Evolutionary conservation across 176 grass and related monocot species (phyloP).

Genomic region (Alloteropsis semialata): DNA sequence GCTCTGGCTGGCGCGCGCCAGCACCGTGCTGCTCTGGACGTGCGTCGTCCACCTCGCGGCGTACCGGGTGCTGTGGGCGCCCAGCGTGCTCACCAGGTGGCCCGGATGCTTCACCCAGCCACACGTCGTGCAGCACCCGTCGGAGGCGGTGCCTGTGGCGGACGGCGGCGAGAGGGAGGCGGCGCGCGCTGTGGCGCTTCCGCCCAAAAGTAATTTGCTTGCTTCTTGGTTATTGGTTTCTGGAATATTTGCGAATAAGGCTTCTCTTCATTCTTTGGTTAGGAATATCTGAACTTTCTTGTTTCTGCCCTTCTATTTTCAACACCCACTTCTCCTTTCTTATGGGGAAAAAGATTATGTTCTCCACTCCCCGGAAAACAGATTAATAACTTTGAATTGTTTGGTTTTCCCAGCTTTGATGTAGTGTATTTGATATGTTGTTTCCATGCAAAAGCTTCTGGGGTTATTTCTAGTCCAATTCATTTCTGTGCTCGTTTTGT

Average conservation of each 20-base stretch:
- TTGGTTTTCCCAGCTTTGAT: neutral
- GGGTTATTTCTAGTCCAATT: neutral
- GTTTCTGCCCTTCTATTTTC: neutral
- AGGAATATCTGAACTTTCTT: conserved; percentile 38
- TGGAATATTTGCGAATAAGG: conserved; percentile 13
- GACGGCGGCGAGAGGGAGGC: conserved; percentile 21
- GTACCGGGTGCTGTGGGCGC: conserved; percentile 54
- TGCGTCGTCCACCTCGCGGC: conserved; percentile 69
- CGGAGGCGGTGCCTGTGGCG: neutral
- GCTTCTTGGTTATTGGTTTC: neutral
- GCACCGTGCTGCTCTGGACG: conserved; percentile 82
- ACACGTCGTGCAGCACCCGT: conserved; percentile 29
- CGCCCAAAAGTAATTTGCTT: conserved; percentile 71
- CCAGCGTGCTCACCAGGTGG: conserved; percentile 63
- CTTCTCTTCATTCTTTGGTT: conserved; percentile 26
- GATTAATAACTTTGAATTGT: neutral
- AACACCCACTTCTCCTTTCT: neutral
- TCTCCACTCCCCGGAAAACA: neutral
- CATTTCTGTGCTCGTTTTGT: neutral
- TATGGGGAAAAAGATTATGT: neutral
- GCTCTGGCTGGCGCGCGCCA: conserved; percentile 71
- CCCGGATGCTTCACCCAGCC: conserved; percentile 63
- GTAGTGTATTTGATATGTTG: neutral
- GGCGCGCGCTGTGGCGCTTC: conserved; percentile 32
- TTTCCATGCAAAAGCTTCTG: neutral